Evolutionary conservation across 768 basidiomycete species (phyloP), one percentile per base, ranked within the genome.

Genomic region (Sporobolomyces pararoseus): DNA sequence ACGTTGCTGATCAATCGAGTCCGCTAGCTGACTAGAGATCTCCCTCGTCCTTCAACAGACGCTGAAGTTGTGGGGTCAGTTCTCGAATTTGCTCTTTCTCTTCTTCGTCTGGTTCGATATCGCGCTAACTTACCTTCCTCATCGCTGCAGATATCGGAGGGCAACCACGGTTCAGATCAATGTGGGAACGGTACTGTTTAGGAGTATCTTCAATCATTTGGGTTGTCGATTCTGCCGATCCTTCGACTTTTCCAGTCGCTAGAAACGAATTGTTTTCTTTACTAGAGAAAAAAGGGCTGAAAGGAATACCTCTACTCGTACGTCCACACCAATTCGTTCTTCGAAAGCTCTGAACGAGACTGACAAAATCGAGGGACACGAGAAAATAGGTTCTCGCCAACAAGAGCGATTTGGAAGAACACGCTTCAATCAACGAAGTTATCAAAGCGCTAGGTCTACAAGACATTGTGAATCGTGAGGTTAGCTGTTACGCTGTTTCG

Each of bases 141-240:
- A 14, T 59, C 21, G 1, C 21, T 23, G 17, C 31, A 73, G 72
- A 73, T 49, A 69, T 73, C 34, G 72, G 68, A 1, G 72, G 72
- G 1, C 72, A 73, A 55, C 72, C 72, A 4, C 65, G 72, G 1
- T 73, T 73, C 55, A 68, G 72, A 7, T 73, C 71, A 27, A 73
- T 73, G 65, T 73, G 72, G 72, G 72, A 73, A 53, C 68, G 72
- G 6, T 73, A 73, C 61, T 73, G 72, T 52, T 62, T 62, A 29
- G 72, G 72, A 34, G 72, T 73, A 10, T 23, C 32, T 4, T 68
- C 72, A 3, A 69, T 73, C 46, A 46, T 66, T 32, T 73, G 62
- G 55, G 72, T 67, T 46, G 54, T 73, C 61, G 72, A 73, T 53
- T 47, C 39, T 2, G 72, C 68, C 39, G 72, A 73, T 46, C 57